These are phyloP conservation scores for Helminthosporium solani DNA, from an alignment of 2,329 filamentous ascomycete species.

Conservation along the genomic window DNA sequence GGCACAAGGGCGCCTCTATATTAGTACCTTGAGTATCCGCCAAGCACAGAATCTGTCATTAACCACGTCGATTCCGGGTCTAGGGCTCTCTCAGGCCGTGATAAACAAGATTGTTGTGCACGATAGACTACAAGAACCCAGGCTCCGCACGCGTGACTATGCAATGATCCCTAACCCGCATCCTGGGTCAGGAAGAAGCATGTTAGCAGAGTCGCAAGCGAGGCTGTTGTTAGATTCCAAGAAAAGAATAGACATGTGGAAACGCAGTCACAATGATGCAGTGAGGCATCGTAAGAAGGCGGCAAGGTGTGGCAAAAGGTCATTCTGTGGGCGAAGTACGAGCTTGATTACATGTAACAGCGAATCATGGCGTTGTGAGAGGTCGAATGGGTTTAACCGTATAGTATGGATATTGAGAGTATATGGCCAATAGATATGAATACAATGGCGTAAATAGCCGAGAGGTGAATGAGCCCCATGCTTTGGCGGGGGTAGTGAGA, in stretches of 20 bases:
- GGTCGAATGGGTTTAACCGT: slow-evolving; percentile 31
- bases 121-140: slow-evolving; percentile 25
- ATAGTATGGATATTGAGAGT: slow-evolving; percentile 28
- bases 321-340: slow-evolving; percentile 23
- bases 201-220: slow-evolving; percentile 10
- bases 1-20: slow-evolving; percentile 19
- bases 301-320: slow-evolving; percentile 14
- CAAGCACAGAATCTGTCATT: slow-evolving; percentile 28
- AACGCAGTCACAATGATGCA: slow-evolving; percentile 11
- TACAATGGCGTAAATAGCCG: slow-evolving; percentile 25
- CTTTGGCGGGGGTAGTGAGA: slow-evolving; percentile 9
- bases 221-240: slow-evolving; percentile 21
- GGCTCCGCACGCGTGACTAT: slow-evolving; percentile 28
- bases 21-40: slow-evolving; percentile 21
- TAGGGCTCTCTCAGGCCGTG: slow-evolving; percentile 19
- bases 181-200: slow-evolving; percentile 19
- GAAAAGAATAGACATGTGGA: slow-evolving; percentile 8
- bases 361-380: slow-evolving; percentile 17
- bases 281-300: slow-evolving; percentile 7
- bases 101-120: slow-evolving; percentile 27
- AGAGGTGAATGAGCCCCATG: slow-evolving; percentile 13
- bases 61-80: slow-evolving; percentile 23
- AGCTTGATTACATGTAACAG: slow-evolving; percentile 10
- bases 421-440: slow-evolving; percentile 21
- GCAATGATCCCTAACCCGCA: not conserved